phyloP scores from a whole-genome alignment of 1,284 basidiomycete genomes.

The Austroboletus niveus region DNA sequence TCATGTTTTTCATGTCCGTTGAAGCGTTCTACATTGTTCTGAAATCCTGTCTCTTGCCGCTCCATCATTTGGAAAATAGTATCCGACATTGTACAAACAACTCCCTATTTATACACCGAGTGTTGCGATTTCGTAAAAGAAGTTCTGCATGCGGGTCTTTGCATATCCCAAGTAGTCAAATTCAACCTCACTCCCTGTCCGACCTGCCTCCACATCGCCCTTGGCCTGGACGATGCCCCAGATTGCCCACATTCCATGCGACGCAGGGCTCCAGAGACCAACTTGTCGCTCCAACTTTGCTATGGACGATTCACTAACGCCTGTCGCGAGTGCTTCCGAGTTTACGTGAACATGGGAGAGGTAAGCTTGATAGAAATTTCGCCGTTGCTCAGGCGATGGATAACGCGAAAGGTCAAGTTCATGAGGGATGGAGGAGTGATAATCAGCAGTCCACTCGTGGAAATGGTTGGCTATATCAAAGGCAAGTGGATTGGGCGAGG shows the following conservation, averaged over 20 bases:
- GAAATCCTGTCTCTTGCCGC: slow-evolving; percentile 39
- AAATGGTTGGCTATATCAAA: slow-evolving; percentile 97
- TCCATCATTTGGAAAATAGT: not conserved
- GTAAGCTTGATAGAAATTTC: slow-evolving; percentile 84
- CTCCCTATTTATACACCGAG: slow-evolving; percentile 41
- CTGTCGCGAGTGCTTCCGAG: slow-evolving; percentile 30
- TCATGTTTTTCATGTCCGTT: slow-evolving; percentile 42
- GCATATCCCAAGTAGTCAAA: slow-evolving; percentile 81
- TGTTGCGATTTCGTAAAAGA: slow-evolving; percentile 54
- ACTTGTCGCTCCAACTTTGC: slow-evolving; percentile 73
- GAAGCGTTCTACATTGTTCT: slow-evolving; percentile 46
- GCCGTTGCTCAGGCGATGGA: slow-evolving; percentile 70
- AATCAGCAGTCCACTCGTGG: slow-evolving; percentile 93
- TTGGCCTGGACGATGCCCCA: slow-evolving; percentile 92
- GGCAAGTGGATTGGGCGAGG: slow-evolving; percentile 82
- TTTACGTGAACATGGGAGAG: slow-evolving; percentile 48
- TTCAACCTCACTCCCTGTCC: slow-evolving; percentile 53
- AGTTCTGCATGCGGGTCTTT: slow-evolving; percentile 58
- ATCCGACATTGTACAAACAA: slow-evolving; percentile 1
- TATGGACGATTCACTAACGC: slow-evolving; percentile 39
- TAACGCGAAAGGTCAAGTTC: slow-evolving; percentile 68
- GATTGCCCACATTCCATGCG: slow-evolving; percentile 86
- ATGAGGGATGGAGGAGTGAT: slow-evolving; percentile 76
- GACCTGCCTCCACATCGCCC: slow-evolving; percentile 69
- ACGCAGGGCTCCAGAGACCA: slow-evolving; percentile 81